These are phyloP conservation scores for Clavispora phyllophila DNA, from an alignment of 805 yeast genomes.

Conservation along the genomic window DNA sequence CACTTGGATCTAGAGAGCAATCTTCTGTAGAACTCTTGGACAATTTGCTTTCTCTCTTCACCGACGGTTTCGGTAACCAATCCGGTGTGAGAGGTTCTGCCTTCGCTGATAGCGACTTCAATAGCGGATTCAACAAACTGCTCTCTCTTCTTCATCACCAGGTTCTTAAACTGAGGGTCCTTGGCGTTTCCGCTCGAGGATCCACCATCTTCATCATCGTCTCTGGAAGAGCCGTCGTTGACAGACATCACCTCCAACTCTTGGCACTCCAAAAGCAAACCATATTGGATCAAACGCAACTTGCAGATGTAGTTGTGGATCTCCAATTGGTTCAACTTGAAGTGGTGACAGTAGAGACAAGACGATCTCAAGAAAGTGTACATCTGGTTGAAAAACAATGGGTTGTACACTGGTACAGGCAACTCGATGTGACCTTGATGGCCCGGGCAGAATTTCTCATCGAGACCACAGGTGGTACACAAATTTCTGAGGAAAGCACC, in stretches of 20 bases:
- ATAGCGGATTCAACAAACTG: constrained; percentile 68
- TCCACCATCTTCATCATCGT: constrained; percentile 38
- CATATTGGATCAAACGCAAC: constrained; percentile 78
- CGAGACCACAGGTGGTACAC: constrained; percentile 94
- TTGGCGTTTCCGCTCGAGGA: constrained; percentile 29
- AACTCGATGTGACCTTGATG: constrained; percentile 97
- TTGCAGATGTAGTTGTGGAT: constrained; percentile 74
- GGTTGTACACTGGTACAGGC: constrained; percentile 94
- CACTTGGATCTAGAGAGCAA: constrained; percentile 78
- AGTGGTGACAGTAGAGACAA: constrained; percentile 87
- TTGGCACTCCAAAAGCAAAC: constrained; percentile 72
- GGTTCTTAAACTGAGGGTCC: constrained; percentile 34
- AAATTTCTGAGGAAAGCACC: constrained; percentile 89
- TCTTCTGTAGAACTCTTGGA: constrained; percentile 71
- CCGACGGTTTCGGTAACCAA: constrained; percentile 76
- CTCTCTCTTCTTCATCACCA: constrained; percentile 56
- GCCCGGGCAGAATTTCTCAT: constrained; percentile 93
- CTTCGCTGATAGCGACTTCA: constrained; percentile 68
- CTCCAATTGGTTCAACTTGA: constrained; percentile 65
- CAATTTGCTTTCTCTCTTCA: constrained; percentile 75
- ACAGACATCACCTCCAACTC: constrained; percentile 62
- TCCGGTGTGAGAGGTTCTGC: constrained; percentile 64
- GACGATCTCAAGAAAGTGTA: constrained; percentile 77
- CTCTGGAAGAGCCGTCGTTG: constrained; percentile 24
- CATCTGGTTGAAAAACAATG: constrained; percentile 88